Conservation (phyloP, 129 eudicot species). For the Helianthus annuus region DNA sequence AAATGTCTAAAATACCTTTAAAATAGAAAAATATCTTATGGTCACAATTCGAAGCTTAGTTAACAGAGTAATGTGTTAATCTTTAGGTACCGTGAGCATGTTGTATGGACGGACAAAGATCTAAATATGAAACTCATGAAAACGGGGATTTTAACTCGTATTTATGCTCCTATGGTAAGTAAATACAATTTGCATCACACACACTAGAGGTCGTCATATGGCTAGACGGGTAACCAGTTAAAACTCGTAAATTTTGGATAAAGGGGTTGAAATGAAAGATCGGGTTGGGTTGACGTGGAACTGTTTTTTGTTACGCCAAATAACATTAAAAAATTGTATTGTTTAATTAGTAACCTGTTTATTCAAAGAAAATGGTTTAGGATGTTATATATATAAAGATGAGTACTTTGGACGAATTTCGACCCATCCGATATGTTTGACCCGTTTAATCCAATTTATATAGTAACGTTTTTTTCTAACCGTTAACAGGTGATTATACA, state of each 20-base stretch:
- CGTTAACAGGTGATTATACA: slow-evolving; percentile 43
- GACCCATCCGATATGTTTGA: neutral
- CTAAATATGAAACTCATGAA: slow-evolving; percentile 39
- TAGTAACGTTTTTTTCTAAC: too few relatives aligned
- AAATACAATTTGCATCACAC: neutral
- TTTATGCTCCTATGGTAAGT: slow-evolving; percentile 60
- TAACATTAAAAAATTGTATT: neutral
- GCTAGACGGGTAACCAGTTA: too few relatives aligned
- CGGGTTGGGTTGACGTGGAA: too few relatives aligned
- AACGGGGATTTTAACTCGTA: slow-evolving; percentile 48
- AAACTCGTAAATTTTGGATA: too few relatives aligned
- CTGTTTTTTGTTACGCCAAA: too few relatives aligned
- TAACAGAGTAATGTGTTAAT: too few relatives aligned
- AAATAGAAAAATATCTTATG: too few relatives aligned
- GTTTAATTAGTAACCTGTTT: neutral
- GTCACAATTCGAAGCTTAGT: too few relatives aligned
- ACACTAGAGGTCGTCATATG: neutral
- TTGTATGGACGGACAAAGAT: slow-evolving; percentile 45
- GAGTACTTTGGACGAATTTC: too few relatives aligned
- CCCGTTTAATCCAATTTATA: neutral
- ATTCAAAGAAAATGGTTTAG: neutral
- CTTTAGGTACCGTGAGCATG: slow-evolving; percentile 53
- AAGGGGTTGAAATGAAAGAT: too few relatives aligned
- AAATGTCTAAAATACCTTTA: neutral
- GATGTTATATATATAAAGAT: too few relatives aligned